phyloP scores from a whole-genome alignment of 1,139 yeast genomes.

The Candida sanyaensis region DNA sequence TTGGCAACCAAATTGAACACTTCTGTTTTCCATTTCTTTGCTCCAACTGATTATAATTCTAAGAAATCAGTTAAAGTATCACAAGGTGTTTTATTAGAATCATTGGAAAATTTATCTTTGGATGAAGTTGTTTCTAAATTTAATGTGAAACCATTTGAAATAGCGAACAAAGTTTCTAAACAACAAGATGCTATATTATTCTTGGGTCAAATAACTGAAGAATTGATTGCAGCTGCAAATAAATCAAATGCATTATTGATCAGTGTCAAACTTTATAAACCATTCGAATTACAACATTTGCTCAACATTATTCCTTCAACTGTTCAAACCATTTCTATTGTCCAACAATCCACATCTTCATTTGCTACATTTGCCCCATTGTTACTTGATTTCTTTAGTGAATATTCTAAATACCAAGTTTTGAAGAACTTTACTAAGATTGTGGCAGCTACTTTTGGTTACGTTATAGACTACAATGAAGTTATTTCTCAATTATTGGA shows the following conservation, averaged over 20 bases:
- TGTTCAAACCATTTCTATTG: constrained; percentile 59
- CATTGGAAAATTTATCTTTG: constrained; percentile 19
- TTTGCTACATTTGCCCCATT: constrained; percentile 58
- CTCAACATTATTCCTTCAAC: constrained; percentile 55
- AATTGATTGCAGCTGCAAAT: constrained; percentile 43
- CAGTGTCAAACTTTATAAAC: constrained; percentile 66
- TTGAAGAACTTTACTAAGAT: constrained; percentile 51
- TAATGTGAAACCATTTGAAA: constrained; percentile 32
- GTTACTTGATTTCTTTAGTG: constrained; percentile 73
- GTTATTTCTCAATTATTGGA: constrained; percentile 51
- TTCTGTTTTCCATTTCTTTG: constrained; percentile 72
- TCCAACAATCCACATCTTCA: constrained; percentile 58
- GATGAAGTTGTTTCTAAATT: constrained; percentile 29
- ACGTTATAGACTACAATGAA: constrained; percentile 44
- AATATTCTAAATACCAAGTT: constrained; percentile 49
- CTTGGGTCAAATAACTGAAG: constrained; percentile 58
- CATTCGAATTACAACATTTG: constrained; percentile 59
- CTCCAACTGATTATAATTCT: constrained; percentile 24
- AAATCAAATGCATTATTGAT: constrained; percentile 51
- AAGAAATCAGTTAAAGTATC: constrained; percentile 17
- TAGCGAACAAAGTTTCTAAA: constrained; percentile 24
- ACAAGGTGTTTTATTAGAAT: constrained; percentile 19
- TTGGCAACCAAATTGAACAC: constrained; percentile 48
- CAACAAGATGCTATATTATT: constrained; percentile 58
- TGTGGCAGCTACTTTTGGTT: constrained; percentile 62